A percentile compares a stretch with the other conserved stretches of the same genome.
Conservation (phyloP, 148 eudicot genomes). For the Mesembryanthemum crystallinum region DNA sequence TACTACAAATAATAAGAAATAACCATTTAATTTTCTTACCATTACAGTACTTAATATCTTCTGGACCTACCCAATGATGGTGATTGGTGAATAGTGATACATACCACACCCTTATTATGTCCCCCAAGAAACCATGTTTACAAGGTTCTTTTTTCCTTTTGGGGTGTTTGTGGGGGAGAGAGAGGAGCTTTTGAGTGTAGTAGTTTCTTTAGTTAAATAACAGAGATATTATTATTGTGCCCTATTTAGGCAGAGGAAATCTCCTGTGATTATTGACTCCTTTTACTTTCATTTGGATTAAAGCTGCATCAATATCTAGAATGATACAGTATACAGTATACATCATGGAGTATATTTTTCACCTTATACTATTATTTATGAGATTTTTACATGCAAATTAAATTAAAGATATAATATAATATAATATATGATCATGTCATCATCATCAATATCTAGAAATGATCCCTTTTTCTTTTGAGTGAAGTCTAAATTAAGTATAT, state of each 20-base stretch:
- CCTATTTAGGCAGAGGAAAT: constrained; percentile 13
- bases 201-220: constrained; percentile 5
- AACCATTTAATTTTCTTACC: neutral
- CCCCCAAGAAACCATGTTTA: neutral
- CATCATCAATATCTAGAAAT: constrained; percentile 25
- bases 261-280: constrained; percentile 24
- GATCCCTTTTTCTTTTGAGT: neutral
- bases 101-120: too few species aligned
- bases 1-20: too few species aligned
- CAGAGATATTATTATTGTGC: constrained; percentile 14
- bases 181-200: constrained; percentile 6
- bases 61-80: constrained; percentile 27
- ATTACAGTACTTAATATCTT: neutral
- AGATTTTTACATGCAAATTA: neutral
- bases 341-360: neutral
- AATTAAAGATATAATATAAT: neutral
- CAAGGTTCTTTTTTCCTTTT: constrained; percentile 8
- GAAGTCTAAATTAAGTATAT: neutral
- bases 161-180: neutral
- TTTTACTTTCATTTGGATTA: constrained; percentile 30
- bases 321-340: constrained; percentile 13
- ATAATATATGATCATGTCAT: neutral
- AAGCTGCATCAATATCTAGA: constrained; percentile 32
- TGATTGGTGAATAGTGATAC: too few species aligned
- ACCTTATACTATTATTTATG: constrained; percentile 13